Evolutionary conservation across 441 rosid genomes (phyloP).

Genomic region (Erodium moschatum): DNA sequence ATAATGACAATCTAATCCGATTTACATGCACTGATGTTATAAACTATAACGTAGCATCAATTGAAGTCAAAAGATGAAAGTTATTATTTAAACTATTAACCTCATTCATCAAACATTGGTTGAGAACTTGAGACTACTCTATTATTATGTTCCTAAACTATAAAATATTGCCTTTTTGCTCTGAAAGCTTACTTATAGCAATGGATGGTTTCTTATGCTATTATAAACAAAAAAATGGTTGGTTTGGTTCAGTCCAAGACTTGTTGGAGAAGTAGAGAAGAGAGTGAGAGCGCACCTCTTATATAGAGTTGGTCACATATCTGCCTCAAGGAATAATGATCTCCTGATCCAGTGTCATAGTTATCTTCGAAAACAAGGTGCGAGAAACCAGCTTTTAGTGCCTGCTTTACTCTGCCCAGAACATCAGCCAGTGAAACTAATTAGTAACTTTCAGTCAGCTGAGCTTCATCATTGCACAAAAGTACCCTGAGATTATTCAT

Average conservation of each 20-base stretch:
- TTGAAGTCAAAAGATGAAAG: background rate
- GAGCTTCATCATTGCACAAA: too few relatives aligned
- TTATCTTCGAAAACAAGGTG: constrained; percentile 95
- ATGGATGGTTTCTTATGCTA: background rate
- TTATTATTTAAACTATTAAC: too few relatives aligned
- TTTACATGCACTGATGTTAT: background rate
- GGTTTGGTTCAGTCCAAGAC: background rate
- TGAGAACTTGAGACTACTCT: background rate
- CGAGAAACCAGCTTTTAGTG: constrained; percentile 65
- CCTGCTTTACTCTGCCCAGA: constrained; percentile 64
- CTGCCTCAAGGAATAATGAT: constrained; percentile 92
- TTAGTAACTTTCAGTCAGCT: too few relatives aligned
- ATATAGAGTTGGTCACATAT: constrained; percentile 87
- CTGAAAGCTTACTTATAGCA: background rate
- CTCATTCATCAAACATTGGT: background rate
- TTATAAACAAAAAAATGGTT: too few relatives aligned
- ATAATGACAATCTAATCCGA: background rate
- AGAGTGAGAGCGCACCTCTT: constrained; percentile 40
- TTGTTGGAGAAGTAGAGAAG: background rate
- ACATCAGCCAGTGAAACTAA: constrained; percentile 15
- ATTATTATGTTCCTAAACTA: background rate
- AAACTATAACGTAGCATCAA: background rate
- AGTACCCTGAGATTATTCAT: too few relatives aligned
- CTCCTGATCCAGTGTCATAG: constrained; percentile 96
- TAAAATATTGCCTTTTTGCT: background rate